These are phyloP conservation scores for Globisporangium uncinulatum DNA, from an alignment of 352 stramenopile species.

Conservation along the genomic window DNA sequence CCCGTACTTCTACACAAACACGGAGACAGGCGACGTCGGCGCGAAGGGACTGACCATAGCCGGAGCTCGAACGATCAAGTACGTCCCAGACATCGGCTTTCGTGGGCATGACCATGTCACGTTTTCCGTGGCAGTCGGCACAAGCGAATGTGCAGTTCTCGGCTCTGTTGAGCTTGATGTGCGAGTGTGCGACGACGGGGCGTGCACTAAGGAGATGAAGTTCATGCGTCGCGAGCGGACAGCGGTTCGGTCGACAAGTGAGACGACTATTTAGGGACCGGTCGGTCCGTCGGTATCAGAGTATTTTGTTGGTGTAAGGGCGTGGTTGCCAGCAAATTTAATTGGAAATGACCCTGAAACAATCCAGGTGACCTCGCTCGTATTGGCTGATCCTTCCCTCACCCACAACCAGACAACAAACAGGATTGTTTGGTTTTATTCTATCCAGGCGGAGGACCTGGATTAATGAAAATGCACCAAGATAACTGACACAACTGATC, in stretches of 20 bases:
- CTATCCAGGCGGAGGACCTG: no score
- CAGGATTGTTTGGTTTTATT: no score
- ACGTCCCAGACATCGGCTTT: conserved; percentile 47
- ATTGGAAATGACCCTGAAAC: no score
- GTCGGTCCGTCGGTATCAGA: no score
- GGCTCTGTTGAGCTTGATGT: conserved; percentile 57
- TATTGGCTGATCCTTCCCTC: no score
- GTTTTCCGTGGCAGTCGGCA: conserved; percentile 43
- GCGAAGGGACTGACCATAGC: conserved; percentile 38
- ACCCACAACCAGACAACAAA: no score
- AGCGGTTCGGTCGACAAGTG: not conserved
- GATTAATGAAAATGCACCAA: no score
- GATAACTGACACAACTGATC: no score
- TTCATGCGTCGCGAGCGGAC: conserved; percentile 9
- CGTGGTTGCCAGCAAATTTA: no score
- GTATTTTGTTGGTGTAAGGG: no score
- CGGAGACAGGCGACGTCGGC: conserved; percentile 33
- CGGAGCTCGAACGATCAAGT: conserved; percentile 44
- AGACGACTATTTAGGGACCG: no score
- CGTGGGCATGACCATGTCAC: conserved; percentile 50
- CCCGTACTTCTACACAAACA: conserved; percentile 47
- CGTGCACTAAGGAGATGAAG: conserved; percentile 19
- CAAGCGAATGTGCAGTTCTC: conserved; percentile 31
- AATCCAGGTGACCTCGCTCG: no score
- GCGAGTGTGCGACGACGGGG: conserved; percentile 39